Conservation (phyloP, 2,329 filamentous ascomycete species). For the Cyclaneusma minus region DNA sequence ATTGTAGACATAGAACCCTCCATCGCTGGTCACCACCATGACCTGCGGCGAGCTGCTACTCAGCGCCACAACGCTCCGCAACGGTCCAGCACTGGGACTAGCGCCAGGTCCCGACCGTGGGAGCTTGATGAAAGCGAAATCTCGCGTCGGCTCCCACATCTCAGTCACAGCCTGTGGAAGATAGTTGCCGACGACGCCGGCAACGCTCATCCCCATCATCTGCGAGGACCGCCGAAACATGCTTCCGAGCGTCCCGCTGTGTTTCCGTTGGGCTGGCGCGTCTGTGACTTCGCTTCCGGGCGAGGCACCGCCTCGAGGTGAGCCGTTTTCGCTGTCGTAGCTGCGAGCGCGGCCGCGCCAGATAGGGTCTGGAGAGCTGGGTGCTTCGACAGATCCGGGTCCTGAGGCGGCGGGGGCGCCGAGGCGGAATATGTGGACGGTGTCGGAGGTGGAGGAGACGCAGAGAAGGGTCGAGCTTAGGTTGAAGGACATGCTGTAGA, state of each 20-base stretch:
- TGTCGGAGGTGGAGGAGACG: constrained; percentile 91
- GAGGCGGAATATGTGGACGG: constrained; percentile 89
- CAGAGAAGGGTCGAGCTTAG: constrained; percentile 83
- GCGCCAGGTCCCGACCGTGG: constrained; percentile 39
- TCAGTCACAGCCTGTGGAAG: constrained; percentile 86
- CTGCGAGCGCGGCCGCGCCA: constrained; percentile 28
- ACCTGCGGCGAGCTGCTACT: constrained; percentile 88
- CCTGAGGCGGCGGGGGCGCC: constrained; percentile 26
- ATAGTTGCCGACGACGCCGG: constrained; percentile 80
- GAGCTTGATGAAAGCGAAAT: constrained; percentile 94
- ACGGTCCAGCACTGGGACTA: constrained; percentile 28
- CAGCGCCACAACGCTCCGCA: constrained; percentile 93
- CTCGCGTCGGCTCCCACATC: constrained; percentile 90
- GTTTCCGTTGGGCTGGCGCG: constrained; percentile 24
- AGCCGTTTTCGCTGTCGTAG: constrained; percentile 31
- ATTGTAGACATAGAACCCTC: constrained; percentile 86
- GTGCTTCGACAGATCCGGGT: constrained; percentile 3
- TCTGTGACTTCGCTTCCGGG: constrained; percentile 15
- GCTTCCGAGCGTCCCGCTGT: constrained; percentile 70
- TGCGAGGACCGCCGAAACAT: constrained; percentile 91
- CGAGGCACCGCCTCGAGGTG: constrained; percentile 20
- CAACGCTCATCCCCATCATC: constrained; percentile 78
- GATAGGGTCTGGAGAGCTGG: constrained; percentile 12
- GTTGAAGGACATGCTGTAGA: constrained; percentile 99
- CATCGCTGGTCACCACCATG: constrained; percentile 96